phyloP scores from a whole-genome alignment of 495 filamentous ascomycete genomes.

The Penicillium paradoxum region DNA sequence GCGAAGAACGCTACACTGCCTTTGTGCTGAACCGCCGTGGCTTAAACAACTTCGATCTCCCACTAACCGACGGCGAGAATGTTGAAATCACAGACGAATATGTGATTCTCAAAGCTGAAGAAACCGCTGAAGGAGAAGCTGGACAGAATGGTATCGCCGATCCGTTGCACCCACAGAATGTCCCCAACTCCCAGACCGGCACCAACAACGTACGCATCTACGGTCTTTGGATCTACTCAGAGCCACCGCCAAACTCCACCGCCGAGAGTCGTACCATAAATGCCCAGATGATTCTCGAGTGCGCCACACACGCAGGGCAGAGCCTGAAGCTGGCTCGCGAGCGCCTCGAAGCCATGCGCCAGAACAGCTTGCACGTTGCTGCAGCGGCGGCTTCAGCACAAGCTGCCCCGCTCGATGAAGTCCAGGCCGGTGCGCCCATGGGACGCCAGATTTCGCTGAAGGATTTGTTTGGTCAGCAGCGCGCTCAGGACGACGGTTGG shows the following conservation, averaged over 20 bases:
- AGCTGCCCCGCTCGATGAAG: conserved; percentile 28
- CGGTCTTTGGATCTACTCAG: conserved; percentile 63
- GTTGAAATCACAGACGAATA: conserved; percentile 58
- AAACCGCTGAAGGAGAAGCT: conserved; percentile 7
- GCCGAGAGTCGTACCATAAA: conserved; percentile 46
- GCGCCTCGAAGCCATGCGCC: conserved; percentile 36
- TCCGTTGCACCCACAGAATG: conserved; percentile 12
- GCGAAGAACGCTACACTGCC: conserved; percentile 52
- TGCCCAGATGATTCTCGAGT: conserved; percentile 50
- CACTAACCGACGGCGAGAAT: conserved; percentile 47
- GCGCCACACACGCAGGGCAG: conserved; percentile 46
- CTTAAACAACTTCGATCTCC: conserved; percentile 53
- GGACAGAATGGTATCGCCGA: conserved; percentile 15
- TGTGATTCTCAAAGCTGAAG: conserved; percentile 51
- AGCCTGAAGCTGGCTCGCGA: conserved; percentile 42
- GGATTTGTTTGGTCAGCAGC: conserved; percentile 53
- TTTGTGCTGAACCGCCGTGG: conserved; percentile 59
- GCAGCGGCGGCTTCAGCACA: conserved; percentile 29
- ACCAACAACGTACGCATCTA: conserved; percentile 37
- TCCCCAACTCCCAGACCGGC: conserved; percentile 7
- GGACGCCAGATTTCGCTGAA: conserved; percentile 50
- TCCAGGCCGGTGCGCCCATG: conserved; percentile 42
- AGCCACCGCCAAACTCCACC: conserved; percentile 50
- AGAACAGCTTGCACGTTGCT: conserved; percentile 35
- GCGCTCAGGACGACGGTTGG: conserved; percentile 48